Base-by-base conservation (phyloP, 768 basidiomycete species). In the Sporobolomyces phaffii region DNA sequence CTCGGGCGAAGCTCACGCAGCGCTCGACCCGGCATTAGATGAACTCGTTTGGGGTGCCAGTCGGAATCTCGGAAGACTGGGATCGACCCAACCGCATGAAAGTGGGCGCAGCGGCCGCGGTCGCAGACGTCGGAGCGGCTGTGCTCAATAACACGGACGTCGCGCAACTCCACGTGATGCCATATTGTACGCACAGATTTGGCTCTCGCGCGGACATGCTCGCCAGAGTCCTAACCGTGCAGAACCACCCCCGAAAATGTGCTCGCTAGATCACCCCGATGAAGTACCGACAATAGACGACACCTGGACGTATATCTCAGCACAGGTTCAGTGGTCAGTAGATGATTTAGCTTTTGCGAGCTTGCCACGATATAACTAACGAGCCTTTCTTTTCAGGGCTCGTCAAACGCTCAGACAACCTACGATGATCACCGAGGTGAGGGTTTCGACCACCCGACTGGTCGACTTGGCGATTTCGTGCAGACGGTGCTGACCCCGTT, bases 31-130 rank as follows among this genome's bases (percentile, higher is more conserved):
- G 26, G 22, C 13, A 24, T 20, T 45, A 64, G 47, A 62, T 73
- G 54, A 61, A 57, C 17, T 57, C 50, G 29, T 68, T 29, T n/a
- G 65, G 63, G 0, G 44, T 70, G n/a, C 65, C 65, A 1, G 65
- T 70, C 24, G 63, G 65, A 5, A 73, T 73, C 14, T 59, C 53
- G 3, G 72, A 73, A 57, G 72, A 73, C 41, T 73, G 72, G 72
- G 66, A 73, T 47, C 61, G 72, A 11, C 56, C 56, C 7, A 40
- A 50, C 7, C 49, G 65, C 4, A 67, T 67, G 31, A 49, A 52
- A 50, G 44, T 33, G 20, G 51, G 43, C 10, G 13, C 41, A 1
- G 54, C 62, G 13, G 47, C 57, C 29, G 10, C 26, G 13, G 47
- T 61, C 29, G 10, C 26, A 7, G 62, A 47, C 20, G 58, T 48